Evolutionary conservation across 2,329 filamentous ascomycete species (phyloP).

Genomic region (Cladosporium oxysporum): DNA sequence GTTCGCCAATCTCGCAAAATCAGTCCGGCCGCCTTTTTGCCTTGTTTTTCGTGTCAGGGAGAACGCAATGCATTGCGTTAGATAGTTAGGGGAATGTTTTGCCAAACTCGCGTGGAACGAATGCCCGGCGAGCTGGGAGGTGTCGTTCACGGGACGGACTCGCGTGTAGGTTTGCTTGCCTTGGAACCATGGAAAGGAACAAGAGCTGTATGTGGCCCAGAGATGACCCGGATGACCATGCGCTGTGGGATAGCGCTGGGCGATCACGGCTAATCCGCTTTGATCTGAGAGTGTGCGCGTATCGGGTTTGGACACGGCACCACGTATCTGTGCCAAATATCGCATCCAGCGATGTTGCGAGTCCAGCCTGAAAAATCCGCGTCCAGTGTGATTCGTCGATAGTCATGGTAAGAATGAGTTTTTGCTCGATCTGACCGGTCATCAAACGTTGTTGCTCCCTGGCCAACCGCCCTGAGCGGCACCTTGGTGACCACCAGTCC

Average conservation of each 20-base stretch:
- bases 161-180: neutral
- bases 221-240: neutral
- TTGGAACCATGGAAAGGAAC: neutral
- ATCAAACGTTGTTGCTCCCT: conserved; percentile 23
- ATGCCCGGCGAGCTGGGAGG: neutral
- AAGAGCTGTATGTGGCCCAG: neutral
- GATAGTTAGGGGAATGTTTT: neutral
- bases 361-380: neutral
- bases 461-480: conserved; percentile 23
- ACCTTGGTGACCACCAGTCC: conserved; percentile 30
- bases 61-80: neutral
- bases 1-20: conserved; percentile 9
- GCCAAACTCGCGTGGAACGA: neutral
- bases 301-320: neutral
- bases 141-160: neutral
- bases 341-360: neutral
- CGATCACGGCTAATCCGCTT: neutral
- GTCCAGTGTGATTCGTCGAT: conserved; percentile 7
- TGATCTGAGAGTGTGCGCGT: neutral
- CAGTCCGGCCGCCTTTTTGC: neutral
- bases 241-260: neutral
- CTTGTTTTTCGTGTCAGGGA: neutral
- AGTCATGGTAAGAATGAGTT: conserved; percentile 12
- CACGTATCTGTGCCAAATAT: neutral
- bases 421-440: neutral